Conservation (phyloP, 2,329 filamentous ascomycete genomes). For the Penicillium sp. region DNA sequence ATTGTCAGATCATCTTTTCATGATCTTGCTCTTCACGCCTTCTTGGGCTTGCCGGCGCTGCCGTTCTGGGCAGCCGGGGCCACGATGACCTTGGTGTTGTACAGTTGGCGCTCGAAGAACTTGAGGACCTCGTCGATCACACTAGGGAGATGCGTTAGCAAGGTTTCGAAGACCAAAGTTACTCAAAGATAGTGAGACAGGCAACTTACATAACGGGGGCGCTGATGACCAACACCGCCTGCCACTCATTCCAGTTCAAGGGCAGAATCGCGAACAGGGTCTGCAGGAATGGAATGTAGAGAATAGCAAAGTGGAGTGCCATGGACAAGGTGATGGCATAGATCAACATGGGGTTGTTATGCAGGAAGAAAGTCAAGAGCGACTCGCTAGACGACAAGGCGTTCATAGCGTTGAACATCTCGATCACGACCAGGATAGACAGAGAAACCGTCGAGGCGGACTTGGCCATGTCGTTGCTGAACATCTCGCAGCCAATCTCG, state of each 20-base stretch:
- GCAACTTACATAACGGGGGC: slow-evolving; percentile 84
- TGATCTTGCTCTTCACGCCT: slow-evolving; percentile 33
- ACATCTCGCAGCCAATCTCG: slow-evolving; percentile 91
- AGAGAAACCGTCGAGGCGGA: slow-evolving; percentile 92
- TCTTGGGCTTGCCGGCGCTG: slow-evolving; percentile 43
- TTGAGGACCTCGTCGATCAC: slow-evolving; percentile 86
- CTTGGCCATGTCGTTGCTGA: slow-evolving; percentile 82
- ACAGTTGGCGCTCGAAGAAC: slow-evolving; percentile 71
- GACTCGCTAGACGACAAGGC: slow-evolving; percentile 95
- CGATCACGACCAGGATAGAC: slow-evolving; percentile 90
- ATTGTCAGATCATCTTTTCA: slow-evolving; percentile 25
- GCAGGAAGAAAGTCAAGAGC: slow-evolving; percentile 89
- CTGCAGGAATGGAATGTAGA: slow-evolving; percentile 91
- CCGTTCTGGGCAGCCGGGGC: slow-evolving; percentile 37
- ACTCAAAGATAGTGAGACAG: background rate
- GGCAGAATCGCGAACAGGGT: slow-evolving; percentile 88
- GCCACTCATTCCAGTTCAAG: slow-evolving; percentile 85
- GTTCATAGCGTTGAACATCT: slow-evolving; percentile 99
- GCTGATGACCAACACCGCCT: slow-evolving; percentile 86
- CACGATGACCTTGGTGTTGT: slow-evolving; percentile 45
- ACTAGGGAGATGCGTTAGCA: slow-evolving; percentile 51
- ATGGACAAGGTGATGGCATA: slow-evolving; percentile 93
- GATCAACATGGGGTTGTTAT: slow-evolving; percentile 98
- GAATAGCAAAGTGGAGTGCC: slow-evolving; percentile 89
- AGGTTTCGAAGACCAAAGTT: background rate